Evolutionary conservation across 2,329 filamentous ascomycete genomes (phyloP).

Genomic region (Aureobasidium sp.): DNA sequence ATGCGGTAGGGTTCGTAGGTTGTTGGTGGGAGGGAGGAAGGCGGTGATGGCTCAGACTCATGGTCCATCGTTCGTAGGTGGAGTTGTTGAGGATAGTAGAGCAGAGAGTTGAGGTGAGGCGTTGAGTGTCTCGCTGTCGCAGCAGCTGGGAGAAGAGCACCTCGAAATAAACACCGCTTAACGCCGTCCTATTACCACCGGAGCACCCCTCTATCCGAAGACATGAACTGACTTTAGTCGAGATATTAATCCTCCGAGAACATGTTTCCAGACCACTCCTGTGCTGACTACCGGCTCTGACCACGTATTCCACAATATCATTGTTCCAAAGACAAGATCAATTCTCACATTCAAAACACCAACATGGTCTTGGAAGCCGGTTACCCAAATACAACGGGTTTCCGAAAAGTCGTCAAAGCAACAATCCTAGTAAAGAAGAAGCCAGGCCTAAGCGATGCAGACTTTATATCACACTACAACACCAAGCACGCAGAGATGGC

Average conservation of each 20-base stretch:
- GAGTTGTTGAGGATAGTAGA: background rate
- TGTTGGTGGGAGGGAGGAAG: background rate
- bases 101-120: background rate
- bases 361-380: slow-evolving; percentile 35
- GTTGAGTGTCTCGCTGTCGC: background rate
- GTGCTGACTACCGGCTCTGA: background rate
- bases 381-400: slow-evolving; percentile 35
- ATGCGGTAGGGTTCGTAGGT: background rate
- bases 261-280: background rate
- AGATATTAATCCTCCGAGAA: background rate
- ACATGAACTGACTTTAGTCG: background rate
- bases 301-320: background rate
- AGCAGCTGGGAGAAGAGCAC: background rate
- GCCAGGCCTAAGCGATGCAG: slow-evolving; percentile 35
- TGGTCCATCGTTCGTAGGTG: background rate
- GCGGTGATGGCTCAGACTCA: background rate
- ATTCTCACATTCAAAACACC: background rate
- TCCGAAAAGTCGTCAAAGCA: slow-evolving; percentile 39
- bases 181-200: background rate
- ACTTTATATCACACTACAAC: slow-evolving; percentile 39
- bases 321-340: too few relatives aligned
- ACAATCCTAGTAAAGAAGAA: slow-evolving; percentile 41
- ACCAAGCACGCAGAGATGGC: slow-evolving; percentile 36
- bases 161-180: background rate
- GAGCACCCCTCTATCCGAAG: slow-evolving; percentile 3